Base-by-base conservation (phyloP, 108 stramenopile genomes). In the Fistulifera solaris region DNA sequence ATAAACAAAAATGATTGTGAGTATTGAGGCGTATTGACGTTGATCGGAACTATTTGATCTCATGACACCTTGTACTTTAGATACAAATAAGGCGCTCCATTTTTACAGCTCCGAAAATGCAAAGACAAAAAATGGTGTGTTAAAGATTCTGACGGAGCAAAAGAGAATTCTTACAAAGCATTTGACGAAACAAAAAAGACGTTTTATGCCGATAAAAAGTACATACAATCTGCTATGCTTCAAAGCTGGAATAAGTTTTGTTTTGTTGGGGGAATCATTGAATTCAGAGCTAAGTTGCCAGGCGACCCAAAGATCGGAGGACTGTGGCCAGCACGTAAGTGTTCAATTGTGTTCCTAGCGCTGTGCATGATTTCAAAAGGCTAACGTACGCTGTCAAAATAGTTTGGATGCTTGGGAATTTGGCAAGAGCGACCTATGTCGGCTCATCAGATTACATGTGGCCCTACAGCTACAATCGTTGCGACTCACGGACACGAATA, bases 171-270 rank as follows among this genome's bases (percentile, higher is more conserved):
- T 23, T 92, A 87, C 59, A 75, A 72, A 65, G 83, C 86, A 27
- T 85, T 85, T 65, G 72, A 92, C 56, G 89, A 87, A 66, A 66
- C 81, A n/a, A 81, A 64, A n/a, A 71, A 80, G 27, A 76, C 73
- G 45, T 85, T 72, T 41, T 87, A 73, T 61, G 63, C 62, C 17
- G 81, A 83, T 56, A 66, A 70, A 54, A 92, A 92, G 67, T 64
- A 81, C 58, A 58, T 87, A 14, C 83, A 85, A 72, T 75, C 80
- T 10, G 85, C 70, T 0, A 87, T 92, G 86, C 54, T 94, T 6
- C 93, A 94, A 65, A 74, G 85, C 18, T 94, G 93, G 93, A 88
- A 91, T 56, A 94, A 94, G 65, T 94, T 94, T 66, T 94, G 93
- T 63, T 70, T 89, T 45, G 85, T 83, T 7, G 89, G 89, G 11